Percentiles rank a stretch among this genome's conserved stretches.
phyloP scores from a whole-genome alignment of 129 eudicot genomes.

The sunflower (Helianthus annuus) region HanXRQr2.0-SUNRISE NC_035440.2:39899491-39899990 shows the following conservation, averaged over 20 bases:
- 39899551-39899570: slow-evolving; percentile 97
- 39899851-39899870: slow-evolving; percentile 99
- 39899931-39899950: slow-evolving; percentile 84
- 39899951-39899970: slow-evolving; percentile 93
- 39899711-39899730: slow-evolving; percentile 92
- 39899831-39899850: slow-evolving; percentile 86
- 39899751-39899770: slow-evolving; percentile 83
- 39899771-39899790: slow-evolving; percentile 87
- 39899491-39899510: slow-evolving; percentile 91
- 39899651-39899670: slow-evolving; percentile 88
- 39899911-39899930: slow-evolving; percentile 88
- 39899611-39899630: slow-evolving; percentile 99
- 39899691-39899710: slow-evolving; percentile 92
- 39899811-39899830: slow-evolving; percentile 95
- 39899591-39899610: slow-evolving; percentile 89
- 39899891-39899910: slow-evolving; percentile 98
- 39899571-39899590: slow-evolving; percentile 91
- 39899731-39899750: slow-evolving; percentile 90
- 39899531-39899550: slow-evolving; percentile 89
- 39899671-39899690: slow-evolving; percentile 97
- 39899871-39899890: slow-evolving; percentile 99
- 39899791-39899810: slow-evolving; percentile 98
- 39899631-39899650: slow-evolving; percentile 91
- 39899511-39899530: slow-evolving; percentile 93
- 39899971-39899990: slow-evolving; percentile 96